Conservation (phyloP, 352 stramenopile genomes). For the Chrysophaeum taylorii region DNA sequence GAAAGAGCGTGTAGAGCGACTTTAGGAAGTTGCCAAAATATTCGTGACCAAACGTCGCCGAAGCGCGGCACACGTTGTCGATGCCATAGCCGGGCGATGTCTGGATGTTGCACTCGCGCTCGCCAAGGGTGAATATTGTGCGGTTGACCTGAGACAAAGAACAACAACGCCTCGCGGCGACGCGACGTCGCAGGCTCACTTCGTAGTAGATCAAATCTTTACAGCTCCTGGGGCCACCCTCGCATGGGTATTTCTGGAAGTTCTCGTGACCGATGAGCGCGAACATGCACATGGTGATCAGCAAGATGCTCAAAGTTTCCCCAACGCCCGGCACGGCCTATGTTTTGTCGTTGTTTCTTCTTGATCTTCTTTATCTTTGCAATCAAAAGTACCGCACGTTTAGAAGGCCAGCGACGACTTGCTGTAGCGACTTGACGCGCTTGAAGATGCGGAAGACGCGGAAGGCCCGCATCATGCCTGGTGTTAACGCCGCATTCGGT, state of each 20-base stretch:
- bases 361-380: too few species aligned
- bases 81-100: not conserved
- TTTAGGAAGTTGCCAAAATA: conserved; percentile 3
- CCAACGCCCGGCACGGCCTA: not conserved
- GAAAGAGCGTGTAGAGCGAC: conserved; percentile 1
- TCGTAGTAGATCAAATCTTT: too few species aligned
- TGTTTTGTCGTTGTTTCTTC: too few species aligned
- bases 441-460: conserved; percentile 3
- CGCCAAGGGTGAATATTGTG: too few species aligned
- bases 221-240: not conserved
- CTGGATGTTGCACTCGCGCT: not conserved
- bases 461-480: not conserved
- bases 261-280: not conserved
- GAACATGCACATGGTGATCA: not conserved
- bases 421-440: conserved; percentile 5
- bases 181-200: too few species aligned
- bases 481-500: too few species aligned
- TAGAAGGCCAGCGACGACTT: not conserved
- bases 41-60: not conserved
- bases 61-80: not conserved
- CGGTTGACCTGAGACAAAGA: too few species aligned
- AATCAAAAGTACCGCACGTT: too few species aligned
- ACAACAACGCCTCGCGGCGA: too few species aligned
- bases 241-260: not conserved
- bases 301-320: not conserved